Evolutionary conservation across 208 protist species (phyloP).

Genomic region (Trypanosoma mega): DNA sequence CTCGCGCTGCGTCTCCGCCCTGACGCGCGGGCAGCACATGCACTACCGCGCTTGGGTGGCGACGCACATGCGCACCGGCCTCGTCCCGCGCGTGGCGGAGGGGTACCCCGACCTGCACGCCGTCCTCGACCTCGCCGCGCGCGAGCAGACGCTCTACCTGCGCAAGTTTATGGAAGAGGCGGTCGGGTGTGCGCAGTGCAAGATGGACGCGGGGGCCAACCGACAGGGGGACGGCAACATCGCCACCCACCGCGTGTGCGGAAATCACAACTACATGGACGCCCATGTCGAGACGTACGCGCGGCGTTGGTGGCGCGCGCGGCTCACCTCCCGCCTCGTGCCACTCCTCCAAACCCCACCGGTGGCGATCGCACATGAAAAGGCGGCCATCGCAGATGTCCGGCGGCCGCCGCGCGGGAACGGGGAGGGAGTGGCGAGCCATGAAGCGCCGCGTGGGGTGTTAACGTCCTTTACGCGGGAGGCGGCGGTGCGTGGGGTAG

Average conservation of each 20-base stretch:
- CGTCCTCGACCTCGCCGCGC: conserved; percentile 45
- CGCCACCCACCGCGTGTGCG: conserved; percentile 21
- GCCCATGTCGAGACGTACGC: conserved; percentile 34
- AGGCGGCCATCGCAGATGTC: too few relatives aligned
- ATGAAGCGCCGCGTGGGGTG: too few relatives aligned
- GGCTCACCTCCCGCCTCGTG: conserved; percentile 27
- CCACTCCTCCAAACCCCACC: conserved; percentile 16
- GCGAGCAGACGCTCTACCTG: conserved; percentile 50
- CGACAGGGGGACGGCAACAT: background rate
- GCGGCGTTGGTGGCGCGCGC: conserved; percentile 30
- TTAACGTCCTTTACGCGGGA: too few relatives aligned
- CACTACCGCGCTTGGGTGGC: conserved; percentile 46
- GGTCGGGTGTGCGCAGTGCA: conserved; percentile 19
- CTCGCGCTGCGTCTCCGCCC: conserved; percentile 51
- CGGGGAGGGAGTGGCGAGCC: too few relatives aligned
- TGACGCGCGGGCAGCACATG: conserved; percentile 64
- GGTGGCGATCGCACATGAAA: background rate
- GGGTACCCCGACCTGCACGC: conserved; percentile 46
- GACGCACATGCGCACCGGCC: conserved; percentile 29
- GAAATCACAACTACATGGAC: conserved; percentile 43
- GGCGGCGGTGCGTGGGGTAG: too few relatives aligned
- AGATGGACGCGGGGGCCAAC: conserved; percentile 19
- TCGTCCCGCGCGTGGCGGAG: conserved; percentile 17
- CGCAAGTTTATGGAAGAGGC: conserved; percentile 40
- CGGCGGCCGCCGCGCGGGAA: too few relatives aligned